Evolutionary conservation across 2,329 filamentous ascomycete species (phyloP), one percentile per base, ranked within the genome.

Genomic region (Phyllachora maydis): DNA sequence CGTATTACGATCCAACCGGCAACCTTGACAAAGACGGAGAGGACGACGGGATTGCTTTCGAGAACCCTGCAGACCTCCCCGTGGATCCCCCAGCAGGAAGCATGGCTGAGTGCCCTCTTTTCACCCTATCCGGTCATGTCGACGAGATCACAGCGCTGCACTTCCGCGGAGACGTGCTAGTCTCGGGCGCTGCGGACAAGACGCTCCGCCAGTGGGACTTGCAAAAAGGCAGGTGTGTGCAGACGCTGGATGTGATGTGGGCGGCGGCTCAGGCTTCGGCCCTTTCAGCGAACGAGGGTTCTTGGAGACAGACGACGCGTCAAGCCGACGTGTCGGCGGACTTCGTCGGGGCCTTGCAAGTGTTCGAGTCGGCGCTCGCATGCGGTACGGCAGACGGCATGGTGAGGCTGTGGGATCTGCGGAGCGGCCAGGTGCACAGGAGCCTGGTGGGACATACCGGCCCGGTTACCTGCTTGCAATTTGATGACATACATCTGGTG

Each of bases 181-280:
- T 98, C 16, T 98, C 88, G 2, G 88, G 88, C 8, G 95, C 85
- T 6, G 76, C 88, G 1, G 88, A 98, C 52, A 98, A 98, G 59
- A 98, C 88, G 2, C 57, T 98, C 26, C 72, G 88, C 21, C 88
- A 98, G 46, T 98, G 88, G 88, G 88, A 98, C 54, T 60, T 98
- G 23, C 78, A 85, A 38, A 93, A 83, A 45, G 88, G 88, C n/a
- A 75, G 88, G 23, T 95, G 88, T 46, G 78, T 98, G 25, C 88
- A 98, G 49, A 98, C 88, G 3, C 57, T 98, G 23, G 88, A 98
- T 47, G 85, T 98, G 5, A 76, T 98, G 45, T 98, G 88, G 88
- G 88, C 88, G 7, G 83, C 88, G 4, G 83, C 88, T 3, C 83
- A 93, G 50, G 79, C 81, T 8, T 77, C 71, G 7, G 67, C 71